phyloP scores from a whole-genome alignment of 768 basidiomycete genomes.

The Asterophora lycoperdoides region DNA sequence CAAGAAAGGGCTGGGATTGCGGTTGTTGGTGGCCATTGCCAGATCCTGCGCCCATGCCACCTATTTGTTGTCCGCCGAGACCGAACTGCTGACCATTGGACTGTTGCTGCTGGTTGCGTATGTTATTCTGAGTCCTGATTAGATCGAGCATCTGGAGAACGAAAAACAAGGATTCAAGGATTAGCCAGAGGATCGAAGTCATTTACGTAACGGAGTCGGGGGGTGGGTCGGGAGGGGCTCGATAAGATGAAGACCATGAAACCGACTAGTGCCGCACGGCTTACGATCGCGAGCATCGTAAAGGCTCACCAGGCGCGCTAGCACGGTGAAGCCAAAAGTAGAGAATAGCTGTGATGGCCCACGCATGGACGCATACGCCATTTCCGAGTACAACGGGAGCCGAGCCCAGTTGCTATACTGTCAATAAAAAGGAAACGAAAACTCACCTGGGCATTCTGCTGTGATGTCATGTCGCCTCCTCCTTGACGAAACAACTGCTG shows the following conservation, averaged over 20 bases:
- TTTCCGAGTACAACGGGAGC: slow-evolving; percentile 10
- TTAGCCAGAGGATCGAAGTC: slow-evolving; percentile 14
- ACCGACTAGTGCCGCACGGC: slow-evolving; percentile 1
- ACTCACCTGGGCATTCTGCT: slow-evolving; percentile 49
- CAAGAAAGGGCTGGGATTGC: slow-evolving; percentile 28
- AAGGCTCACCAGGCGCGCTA: slow-evolving; percentile 6
- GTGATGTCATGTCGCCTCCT: slow-evolving; percentile 37
- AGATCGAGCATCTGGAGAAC: slow-evolving; percentile 41
- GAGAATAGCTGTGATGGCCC: slow-evolving; percentile 4
- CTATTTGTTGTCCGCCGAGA: slow-evolving; percentile 36
- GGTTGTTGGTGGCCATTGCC: slow-evolving; percentile 27
- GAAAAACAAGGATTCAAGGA: slow-evolving; percentile 20
- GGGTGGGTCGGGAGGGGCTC: slow-evolving; percentile 11
- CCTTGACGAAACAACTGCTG: slow-evolving; percentile 43
- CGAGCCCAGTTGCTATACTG: slow-evolving; percentile 1
- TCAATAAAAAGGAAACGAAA: slow-evolving; percentile 5
- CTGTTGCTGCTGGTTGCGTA: slow-evolving; percentile 31
- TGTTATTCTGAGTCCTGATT: slow-evolving; percentile 36
- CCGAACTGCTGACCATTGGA: slow-evolving; percentile 40
- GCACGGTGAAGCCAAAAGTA: slow-evolving; percentile 10
- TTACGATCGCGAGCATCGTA: slow-evolving; percentile 10
- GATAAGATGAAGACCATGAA: slow-evolving; percentile 16
- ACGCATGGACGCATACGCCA: slow-evolving; percentile 3
- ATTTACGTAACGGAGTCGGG: slow-evolving; percentile 20
- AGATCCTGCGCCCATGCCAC: slow-evolving; percentile 24